A percentile compares a stretch with the other conserved stretches of the same genome.
Conservation (phyloP, 2,329 filamentous ascomycete species). For the Hymenoscyphus fraxineus region DNA sequence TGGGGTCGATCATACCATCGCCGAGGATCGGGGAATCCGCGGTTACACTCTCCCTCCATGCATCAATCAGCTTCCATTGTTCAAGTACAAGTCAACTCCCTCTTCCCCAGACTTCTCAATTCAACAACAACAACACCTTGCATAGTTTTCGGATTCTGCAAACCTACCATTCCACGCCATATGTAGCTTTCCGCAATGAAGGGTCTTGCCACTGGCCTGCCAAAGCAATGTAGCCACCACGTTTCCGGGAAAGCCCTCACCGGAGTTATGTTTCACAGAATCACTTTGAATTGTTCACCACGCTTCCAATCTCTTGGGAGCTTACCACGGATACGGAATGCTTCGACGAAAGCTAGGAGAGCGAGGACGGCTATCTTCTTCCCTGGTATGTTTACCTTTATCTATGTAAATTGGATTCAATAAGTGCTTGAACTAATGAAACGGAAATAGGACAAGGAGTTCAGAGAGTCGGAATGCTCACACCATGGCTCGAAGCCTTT, state of each 20-base stretch:
- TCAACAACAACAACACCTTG: neutral
- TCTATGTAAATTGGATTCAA: neutral
- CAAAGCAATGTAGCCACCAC: constrained; percentile 17
- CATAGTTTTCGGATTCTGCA: constrained; percentile 3
- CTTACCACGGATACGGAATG: constrained; percentile 24
- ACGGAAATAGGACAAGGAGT: constrained; percentile 70
- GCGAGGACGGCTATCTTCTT: constrained; percentile 39
- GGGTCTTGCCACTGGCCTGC: constrained; percentile 24
- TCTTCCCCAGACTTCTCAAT: neutral
- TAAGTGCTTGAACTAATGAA: constrained; percentile 11
- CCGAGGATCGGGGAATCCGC: neutral
- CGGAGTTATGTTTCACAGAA: constrained; percentile 8
- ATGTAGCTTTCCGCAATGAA: constrained; percentile 27
- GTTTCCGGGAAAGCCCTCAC: constrained; percentile 12
- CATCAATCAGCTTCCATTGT: neutral
- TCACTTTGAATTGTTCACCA: constrained; percentile 2
- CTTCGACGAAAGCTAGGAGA: constrained; percentile 23
- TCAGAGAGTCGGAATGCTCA: constrained; percentile 83
- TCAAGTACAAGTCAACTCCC: neutral
- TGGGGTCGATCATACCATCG: neutral
- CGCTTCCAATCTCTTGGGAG: constrained; percentile 1
- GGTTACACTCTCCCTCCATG: neutral
- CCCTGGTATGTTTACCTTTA: constrained; percentile 32
- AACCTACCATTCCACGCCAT: neutral
- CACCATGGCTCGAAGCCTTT: constrained; percentile 82